Evolutionary conservation across 2,329 filamentous ascomycete species (phyloP), one percentile per base, ranked within the genome.

Genomic region (Fusarium sp.): DNA sequence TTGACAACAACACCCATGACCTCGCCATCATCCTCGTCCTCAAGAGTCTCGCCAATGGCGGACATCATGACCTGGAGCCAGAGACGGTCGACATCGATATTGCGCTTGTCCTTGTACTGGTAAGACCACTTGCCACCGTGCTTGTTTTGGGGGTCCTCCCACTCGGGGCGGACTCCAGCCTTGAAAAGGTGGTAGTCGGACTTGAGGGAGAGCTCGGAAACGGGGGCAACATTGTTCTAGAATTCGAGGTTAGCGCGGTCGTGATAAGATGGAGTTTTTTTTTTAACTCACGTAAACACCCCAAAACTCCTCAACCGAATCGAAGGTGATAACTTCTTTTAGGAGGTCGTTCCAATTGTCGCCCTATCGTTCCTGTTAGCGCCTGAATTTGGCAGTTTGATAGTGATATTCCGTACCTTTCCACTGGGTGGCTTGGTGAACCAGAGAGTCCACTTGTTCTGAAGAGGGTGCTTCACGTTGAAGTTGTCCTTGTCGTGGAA

Each of bases 141-240:
- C 88, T 98, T 99, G 86, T 99, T 99, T 84, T 98, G 94, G 25
- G 89, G 86, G 79, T 99, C 96, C 82, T 99, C 96, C 96, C 96
- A 99, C 83, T 99, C 96, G 35, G 96, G 96, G 69, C 96, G 93
- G 67, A 99, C 93, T 71, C 94, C 94, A 75, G 91, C 91, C 86
- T 99, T 99, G 91, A 99, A 99, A 44, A 99, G 92, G 78, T 99
- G 96, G 84, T 99, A 99, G 81, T 99, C 96, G 77, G 96, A 97
- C 85, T 99, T 99, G 78, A 97, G 90, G 44, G 94, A 93, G 43
- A 99, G 90, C 76, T 98, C 94, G 73, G 95, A 97, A 74, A 96
- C 95, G 43, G 94, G 91, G 50, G 95, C 93, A 79, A 99, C 97
- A 82, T 99, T 99, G 87, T 99, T 99, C 96, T 99, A 32, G 19